Base-by-base conservation (phyloP, 2,329 filamentous ascomycete genomes). In the Aureobasidium lini region DNA sequence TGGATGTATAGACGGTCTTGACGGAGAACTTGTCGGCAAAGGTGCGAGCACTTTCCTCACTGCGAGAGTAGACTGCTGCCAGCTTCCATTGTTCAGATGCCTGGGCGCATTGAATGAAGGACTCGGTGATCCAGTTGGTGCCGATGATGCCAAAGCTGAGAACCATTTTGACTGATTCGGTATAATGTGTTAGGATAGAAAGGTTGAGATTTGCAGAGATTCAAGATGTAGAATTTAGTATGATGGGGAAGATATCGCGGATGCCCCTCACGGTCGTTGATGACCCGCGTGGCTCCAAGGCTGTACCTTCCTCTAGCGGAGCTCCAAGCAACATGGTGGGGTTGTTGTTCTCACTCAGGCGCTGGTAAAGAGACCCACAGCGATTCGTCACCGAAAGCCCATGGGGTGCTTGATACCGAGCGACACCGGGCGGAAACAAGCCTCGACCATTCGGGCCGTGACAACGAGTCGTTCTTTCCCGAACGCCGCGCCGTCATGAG, bases 91-190 rank as follows among this genome's bases (percentile, higher is more conserved):
- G 69, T 18, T 67, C 66, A 2, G 75, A 75, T 39, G 76, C 71
- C 32, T 76, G 71, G 11, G 77, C 75, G 18, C 70, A 72, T 13
- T 69, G 64, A 65, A 79, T 72, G 68, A 73, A 80, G 9, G 75
- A 76, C 62, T 76, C 73, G 3, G 77, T 79, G 66, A 80, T 80
- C 77, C 77, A 80, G 66, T 69, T 71, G 18, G 74, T 75, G 64
- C 77, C 77, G 60, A 79, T 76, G 60, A 74, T 73, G 57, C 70
- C 77, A 66, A 78, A 77, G 49, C 70, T 74, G 66, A 79, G 71
- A 62, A 67, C 54, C 54, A 57, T 57, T 18, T 18, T 57, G 16
- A 18, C 16, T 8, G 39, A 28, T 44, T 6, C 39, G 15, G 32
- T 42, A 13, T 11, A n/a, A 18, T 29, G 8, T 5, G 13, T 40